phyloP scores from a whole-genome alignment of 2,329 filamentous ascomycete genomes.

The Apiospora saccharicola region DNA sequence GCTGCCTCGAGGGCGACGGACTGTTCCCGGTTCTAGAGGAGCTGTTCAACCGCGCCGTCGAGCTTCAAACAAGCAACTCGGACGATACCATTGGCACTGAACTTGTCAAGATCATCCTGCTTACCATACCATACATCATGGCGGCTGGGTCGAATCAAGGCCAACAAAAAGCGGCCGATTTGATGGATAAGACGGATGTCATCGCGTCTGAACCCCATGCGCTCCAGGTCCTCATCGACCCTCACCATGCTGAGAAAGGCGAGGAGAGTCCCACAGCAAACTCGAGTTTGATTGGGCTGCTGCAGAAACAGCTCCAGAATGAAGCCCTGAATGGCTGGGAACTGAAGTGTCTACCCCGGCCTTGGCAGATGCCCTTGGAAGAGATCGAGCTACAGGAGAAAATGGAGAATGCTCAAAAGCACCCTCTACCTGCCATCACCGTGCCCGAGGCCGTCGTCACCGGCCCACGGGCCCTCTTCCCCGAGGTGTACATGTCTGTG shows the following conservation, averaged over 20 bases:
- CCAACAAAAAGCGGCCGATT: constrained; percentile 75
- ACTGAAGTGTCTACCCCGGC: constrained; percentile 72
- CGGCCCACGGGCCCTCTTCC: constrained; percentile 81
- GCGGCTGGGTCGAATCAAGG: constrained; percentile 74
- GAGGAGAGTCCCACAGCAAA: constrained; percentile 69
- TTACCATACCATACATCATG: constrained; percentile 92
- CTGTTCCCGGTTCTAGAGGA: constrained; percentile 86
- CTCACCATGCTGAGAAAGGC: constrained; percentile 73
- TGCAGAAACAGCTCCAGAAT: constrained; percentile 84
- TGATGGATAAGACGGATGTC: constrained; percentile 94
- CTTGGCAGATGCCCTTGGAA: constrained; percentile 69
- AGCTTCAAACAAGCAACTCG: constrained; percentile 89
- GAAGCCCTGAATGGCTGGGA: constrained; percentile 81
- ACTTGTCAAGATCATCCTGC: constrained; percentile 93
- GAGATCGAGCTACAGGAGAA: constrained; percentile 68
- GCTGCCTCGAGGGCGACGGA: constrained; percentile 81
- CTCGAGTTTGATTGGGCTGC: constrained; percentile 75
- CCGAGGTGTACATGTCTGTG: constrained; percentile 93
- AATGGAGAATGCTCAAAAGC: constrained; percentile 70
- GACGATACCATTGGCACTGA: constrained; percentile 87
- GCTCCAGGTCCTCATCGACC: constrained; percentile 85
- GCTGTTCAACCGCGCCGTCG: constrained; percentile 89
- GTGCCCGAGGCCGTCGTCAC: constrained; percentile 79
- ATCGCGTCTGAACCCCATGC: constrained; percentile 89
- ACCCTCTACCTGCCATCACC: constrained; percentile 77